phyloP scores from a whole-genome alignment of 257 asterid genomes.

The Solanum pennellii region DNA sequence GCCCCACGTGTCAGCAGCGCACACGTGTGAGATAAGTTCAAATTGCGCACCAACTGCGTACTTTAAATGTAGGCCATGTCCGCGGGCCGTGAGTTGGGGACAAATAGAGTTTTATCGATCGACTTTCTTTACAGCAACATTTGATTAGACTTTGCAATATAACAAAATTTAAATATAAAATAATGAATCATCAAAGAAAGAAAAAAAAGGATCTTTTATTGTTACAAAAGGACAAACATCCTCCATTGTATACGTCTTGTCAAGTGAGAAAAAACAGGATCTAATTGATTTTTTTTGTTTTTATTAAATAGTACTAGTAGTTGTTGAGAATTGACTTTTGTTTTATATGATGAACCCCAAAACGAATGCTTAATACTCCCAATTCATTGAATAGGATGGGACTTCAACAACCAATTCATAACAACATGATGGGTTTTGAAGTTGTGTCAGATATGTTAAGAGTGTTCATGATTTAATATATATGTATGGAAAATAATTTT shows the following conservation, averaged over 20 bases:
- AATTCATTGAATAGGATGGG: neutral
- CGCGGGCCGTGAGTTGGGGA: neutral
- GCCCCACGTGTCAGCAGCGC: slow-evolving; percentile 21
- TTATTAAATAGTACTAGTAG: neutral
- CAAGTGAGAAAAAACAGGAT: neutral
- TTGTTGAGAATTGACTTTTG: neutral
- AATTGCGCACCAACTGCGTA: slow-evolving; percentile 13
- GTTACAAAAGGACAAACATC: slow-evolving; percentile 7
- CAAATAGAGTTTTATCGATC: neutral
- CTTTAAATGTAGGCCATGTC: slow-evolving; percentile 23
- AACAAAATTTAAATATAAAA: neutral
- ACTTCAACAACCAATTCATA: neutral
- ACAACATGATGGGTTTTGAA: neutral
- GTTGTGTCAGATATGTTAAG: neutral
- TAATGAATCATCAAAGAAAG: neutral
- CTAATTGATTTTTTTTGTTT: neutral
- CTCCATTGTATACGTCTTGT: neutral
- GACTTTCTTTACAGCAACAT: slow-evolving; percentile 24
- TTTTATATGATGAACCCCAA: neutral
- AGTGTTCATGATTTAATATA: too few relatives aligned
- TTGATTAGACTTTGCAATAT: slow-evolving; percentile 11
- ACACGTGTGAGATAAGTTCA: slow-evolving; percentile 28
- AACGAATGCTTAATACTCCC: neutral
- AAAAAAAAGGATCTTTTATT: slow-evolving; percentile 1
- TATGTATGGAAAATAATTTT: too few relatives aligned